Percentiles rank a stretch among this genome's conserved stretches.
Evolutionary conservation across 1,284 basidiomycete genomes (phyloP).

Genomic region (Moesziomyces antarcticus): DNA sequence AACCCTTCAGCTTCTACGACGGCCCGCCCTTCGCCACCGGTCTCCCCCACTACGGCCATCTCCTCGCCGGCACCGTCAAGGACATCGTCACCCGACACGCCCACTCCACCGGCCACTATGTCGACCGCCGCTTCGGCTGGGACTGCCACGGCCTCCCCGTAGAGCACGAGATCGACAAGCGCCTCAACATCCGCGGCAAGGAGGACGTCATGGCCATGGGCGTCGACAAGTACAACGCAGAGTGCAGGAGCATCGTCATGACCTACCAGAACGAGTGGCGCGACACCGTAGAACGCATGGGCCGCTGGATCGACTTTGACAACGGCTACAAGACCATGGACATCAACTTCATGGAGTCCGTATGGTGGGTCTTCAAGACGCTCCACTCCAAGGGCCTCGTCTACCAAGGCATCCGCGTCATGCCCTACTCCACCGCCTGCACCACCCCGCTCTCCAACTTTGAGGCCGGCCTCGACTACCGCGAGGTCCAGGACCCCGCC

Average conservation of each 20-base stretch:
- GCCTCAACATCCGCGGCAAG: conserved; percentile 88
- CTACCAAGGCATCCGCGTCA: conserved; percentile 91
- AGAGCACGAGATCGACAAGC: conserved; percentile 99
- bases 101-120: conserved; percentile 90
- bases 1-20: conserved; percentile 94
- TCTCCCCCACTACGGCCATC: conserved; percentile 88
- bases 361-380: conserved; percentile 99
- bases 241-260: conserved; percentile 98
- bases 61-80: conserved; percentile 84
- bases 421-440: conserved; percentile 98
- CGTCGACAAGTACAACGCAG: conserved; percentile 96
- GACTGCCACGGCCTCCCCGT: conserved; percentile 99
- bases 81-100: conserved; percentile 97
- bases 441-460: conserved; percentile 98
- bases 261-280: conserved; percentile 95
- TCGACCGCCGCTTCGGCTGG: conserved; percentile 97
- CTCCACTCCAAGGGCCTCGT: conserved; percentile 93
- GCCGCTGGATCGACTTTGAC: conserved; percentile 99
- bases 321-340: conserved; percentile 99
- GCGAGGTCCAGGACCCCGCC: conserved; percentile 94
- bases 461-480: conserved; percentile 92
- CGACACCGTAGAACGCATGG: conserved; percentile 94
- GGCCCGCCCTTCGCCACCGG: conserved; percentile 98
- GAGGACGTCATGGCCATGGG: conserved; percentile 96
- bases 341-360: conserved; percentile 92